phyloP scores from a whole-genome alignment of 768 basidiomycete species.

The Leccinum ochraceum region DNA sequence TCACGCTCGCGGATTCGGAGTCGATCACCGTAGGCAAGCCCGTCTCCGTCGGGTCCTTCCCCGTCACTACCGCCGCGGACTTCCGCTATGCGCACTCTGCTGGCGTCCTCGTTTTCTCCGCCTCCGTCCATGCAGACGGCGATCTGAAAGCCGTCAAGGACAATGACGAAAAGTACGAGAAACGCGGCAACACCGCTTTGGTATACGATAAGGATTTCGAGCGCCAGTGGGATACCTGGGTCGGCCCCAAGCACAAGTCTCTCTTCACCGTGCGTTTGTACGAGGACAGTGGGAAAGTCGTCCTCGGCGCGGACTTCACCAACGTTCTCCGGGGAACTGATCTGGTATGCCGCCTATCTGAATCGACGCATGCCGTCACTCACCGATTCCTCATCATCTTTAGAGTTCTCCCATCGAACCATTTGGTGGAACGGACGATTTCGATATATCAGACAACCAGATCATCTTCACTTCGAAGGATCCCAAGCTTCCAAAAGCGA shows the following conservation, averaged over 20 bases:
- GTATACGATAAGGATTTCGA: slow-evolving; percentile 71
- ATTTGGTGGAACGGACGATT: slow-evolving; percentile 83
- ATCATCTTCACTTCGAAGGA: slow-evolving; percentile 89
- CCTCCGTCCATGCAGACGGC: slow-evolving; percentile 76
- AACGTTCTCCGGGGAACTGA: slow-evolving; percentile 67
- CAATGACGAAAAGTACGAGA: slow-evolving; percentile 71
- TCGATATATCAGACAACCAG: slow-evolving; percentile 65
- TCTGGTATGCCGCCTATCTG: slow-evolving; percentile 50
- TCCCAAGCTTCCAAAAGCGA: slow-evolving; percentile 69
- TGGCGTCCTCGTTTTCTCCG: slow-evolving; percentile 79
- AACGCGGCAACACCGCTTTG: slow-evolving; percentile 68
- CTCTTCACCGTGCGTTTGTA: slow-evolving; percentile 67
- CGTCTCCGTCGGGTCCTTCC: slow-evolving; percentile 61
- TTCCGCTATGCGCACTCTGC: slow-evolving; percentile 63
- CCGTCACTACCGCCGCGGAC: slow-evolving; percentile 65
- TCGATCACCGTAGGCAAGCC: slow-evolving; percentile 31
- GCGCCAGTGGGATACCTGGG: slow-evolving; percentile 83
- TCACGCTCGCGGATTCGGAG: too few species aligned
- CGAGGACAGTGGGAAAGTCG: slow-evolving; percentile 51
- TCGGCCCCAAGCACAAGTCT: slow-evolving; percentile 65
- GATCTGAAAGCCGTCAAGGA: slow-evolving; percentile 65
- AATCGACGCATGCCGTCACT: background rate
- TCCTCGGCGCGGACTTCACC: slow-evolving; percentile 50
- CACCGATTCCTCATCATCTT: background rate
- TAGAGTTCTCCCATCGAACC: slow-evolving; percentile 80